Base-by-base conservation (phyloP, 805 yeast genomes). In the Scheffersomyces amazonensis region DNA sequence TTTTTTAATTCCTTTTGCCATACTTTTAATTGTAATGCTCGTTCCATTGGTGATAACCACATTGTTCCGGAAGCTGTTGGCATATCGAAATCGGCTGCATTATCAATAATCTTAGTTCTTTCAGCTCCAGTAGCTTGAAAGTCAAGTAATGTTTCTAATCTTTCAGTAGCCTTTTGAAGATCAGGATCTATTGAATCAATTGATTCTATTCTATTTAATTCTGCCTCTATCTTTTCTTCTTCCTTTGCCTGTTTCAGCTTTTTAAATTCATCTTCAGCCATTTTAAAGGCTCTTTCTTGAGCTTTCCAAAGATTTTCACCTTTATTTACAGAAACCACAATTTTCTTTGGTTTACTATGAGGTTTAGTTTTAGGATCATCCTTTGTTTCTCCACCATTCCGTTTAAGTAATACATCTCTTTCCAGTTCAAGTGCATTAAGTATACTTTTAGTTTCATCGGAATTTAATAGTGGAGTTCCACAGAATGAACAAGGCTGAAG, bases 81-180 rank as follows among this genome's bases (percentile, higher is more conserved):
- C 39, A 82, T 60, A 35, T 87, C 95, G 56, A 77, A 87, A 56
- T 93, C 99, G 4, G 95, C 79, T 0, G 95, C 96, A 54, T 87
- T 83, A 56, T 93, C 99, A 28, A 95, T 90, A 45, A 93, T 88
- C 49, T 78, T 80, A 0, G 99, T 93, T 56, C 99, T 73, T 57
- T 88, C 95, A 1, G 90, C 87, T 5, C 95, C 86, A 13, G 90
- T 80, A 2, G 78, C 87, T 58, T 93, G 99, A 58, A 81, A 93
- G 44, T 80, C 75, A 31, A 93, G 66, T 34, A 93, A 64, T 22
- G 78, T 83, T 22, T 87, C 86, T 34, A 93, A 64, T 35, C 90
- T 68, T 32, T 77, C 78, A 48, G 86, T 83, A 0, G 99, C 99
- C 39, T 71, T 70, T 3, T 68, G 46, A 25, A 87, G 61, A 30